These are phyloP conservation scores for Oryza meyeriana DNA, from an alignment of 176 grass and related monocot genomes.

Conservation along the genomic window DNA sequence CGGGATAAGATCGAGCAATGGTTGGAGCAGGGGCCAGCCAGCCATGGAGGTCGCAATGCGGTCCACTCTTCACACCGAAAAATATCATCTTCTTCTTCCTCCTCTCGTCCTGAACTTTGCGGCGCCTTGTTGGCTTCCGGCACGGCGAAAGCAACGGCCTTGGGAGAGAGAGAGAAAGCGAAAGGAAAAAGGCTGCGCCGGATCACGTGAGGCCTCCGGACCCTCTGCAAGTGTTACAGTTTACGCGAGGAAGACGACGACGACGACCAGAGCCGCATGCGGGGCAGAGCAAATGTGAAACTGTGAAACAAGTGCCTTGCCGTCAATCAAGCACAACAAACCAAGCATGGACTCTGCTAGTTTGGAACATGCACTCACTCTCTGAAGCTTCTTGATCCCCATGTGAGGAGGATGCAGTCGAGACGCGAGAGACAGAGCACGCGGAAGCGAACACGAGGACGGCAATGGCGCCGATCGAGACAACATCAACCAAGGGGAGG, in stretches of 20 bases:
- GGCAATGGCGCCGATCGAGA: not conserved
- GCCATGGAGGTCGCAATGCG: not conserved
- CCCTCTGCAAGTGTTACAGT: not conserved
- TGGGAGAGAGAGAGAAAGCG: not conserved
- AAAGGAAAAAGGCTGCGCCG: not conserved
- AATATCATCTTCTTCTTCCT: not conserved
- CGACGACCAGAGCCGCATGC: not conserved
- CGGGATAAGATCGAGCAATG: constrained; percentile 36
- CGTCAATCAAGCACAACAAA: not conserved
- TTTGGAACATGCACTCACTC: not conserved
- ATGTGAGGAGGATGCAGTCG: not conserved
- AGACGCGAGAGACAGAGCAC: not conserved
- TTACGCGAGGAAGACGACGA: not conserved
- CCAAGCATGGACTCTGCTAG: not conserved
- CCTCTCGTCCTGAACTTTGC: not conserved
- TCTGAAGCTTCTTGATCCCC: not conserved
- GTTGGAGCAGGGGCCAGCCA: constrained; percentile 34
- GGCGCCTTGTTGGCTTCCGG: constrained; percentile 27
- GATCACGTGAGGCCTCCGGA: not conserved
- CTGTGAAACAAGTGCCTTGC: not conserved
- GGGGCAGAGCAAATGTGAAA: not conserved
- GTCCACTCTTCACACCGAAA: not conserved
- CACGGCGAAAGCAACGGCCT: constrained; percentile 2
- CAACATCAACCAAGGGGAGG: not conserved
- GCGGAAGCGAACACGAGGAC: not conserved